Evolutionary conservation across 176 grass and related monocot species (phyloP).

Genomic region (Stipa capillata): DNA sequence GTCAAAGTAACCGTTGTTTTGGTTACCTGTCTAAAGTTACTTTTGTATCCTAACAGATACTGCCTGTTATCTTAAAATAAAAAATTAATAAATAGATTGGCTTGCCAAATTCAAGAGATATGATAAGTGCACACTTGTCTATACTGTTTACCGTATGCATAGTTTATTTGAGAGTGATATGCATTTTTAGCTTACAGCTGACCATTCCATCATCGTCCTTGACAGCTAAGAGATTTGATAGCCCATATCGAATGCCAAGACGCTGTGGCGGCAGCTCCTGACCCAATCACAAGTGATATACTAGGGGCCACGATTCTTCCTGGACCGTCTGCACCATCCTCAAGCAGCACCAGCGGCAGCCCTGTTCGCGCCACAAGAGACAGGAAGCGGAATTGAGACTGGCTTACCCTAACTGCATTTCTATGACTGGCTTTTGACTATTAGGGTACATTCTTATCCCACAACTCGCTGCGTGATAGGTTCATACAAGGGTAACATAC

Average conservation of each 20-base stretch:
- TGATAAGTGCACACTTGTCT: neutral
- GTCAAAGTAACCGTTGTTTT: neutral
- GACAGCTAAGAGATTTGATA: conserved; percentile 66
- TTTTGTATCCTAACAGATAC: no score
- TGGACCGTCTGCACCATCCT: conserved; percentile 2
- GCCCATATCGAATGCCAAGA: conserved; percentile 37
- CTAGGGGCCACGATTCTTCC: conserved; percentile 30
- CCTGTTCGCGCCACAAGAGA: conserved; percentile 3
- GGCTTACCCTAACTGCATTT: neutral
- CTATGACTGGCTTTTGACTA: neutral
- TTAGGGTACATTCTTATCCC: neutral
- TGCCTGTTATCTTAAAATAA: neutral
- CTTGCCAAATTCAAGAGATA: no score
- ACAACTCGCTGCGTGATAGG: neutral
- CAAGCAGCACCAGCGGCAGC: conserved; percentile 12
- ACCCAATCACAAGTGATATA: conserved; percentile 27
- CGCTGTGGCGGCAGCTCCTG: conserved; percentile 17
- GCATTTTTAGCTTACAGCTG: neutral
- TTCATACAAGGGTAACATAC: neutral
- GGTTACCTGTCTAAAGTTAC: neutral
- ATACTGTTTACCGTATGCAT: neutral
- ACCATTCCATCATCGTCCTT: conserved; percentile 7
- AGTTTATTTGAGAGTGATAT: neutral
- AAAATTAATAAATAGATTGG: neutral
- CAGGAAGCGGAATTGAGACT: conserved; percentile 8